Conservation (phyloP, 148 eudicot genomes). For the Chenopodium album region DNA sequence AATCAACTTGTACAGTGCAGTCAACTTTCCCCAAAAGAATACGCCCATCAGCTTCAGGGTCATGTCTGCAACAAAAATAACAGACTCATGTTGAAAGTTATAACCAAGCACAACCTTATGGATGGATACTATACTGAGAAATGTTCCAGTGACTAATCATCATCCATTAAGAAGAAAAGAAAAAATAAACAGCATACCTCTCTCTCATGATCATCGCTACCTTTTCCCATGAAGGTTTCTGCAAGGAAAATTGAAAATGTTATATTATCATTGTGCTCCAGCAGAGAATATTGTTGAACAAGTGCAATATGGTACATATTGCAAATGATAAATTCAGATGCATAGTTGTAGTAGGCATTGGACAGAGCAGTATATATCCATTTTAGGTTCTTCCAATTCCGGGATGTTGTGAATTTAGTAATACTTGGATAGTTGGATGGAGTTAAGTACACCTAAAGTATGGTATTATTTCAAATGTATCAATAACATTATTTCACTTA, state of each 20-base stretch:
- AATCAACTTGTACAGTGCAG: conserved; percentile 75
- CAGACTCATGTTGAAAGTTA: conserved; percentile 1
- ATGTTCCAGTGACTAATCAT: not conserved
- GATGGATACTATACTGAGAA: not conserved
- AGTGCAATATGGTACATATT: not conserved
- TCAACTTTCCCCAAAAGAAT: conserved; percentile 91
- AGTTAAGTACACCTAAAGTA: not conserved
- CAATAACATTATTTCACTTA: not conserved
- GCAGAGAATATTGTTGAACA: not conserved
- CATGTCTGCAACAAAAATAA: conserved; percentile 53
- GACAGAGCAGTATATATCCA: not conserved
- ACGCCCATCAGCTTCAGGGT: conserved; percentile 92
- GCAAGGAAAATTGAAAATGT: conserved; percentile 27
- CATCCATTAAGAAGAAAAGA: not conserved
- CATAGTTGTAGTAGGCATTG: not conserved
- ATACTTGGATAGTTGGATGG: not conserved
- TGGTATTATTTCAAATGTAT: not conserved
- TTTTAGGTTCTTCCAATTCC: not conserved
- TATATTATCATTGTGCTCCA: not conserved
- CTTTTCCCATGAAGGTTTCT: conserved; percentile 99
- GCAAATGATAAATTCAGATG: not conserved
- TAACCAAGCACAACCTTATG: not conserved
- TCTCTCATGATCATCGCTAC: conserved; percentile 74
- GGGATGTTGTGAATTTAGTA: not conserved
- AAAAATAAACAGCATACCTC: conserved; percentile 41